A percentile compares a stretch with the other conserved stretches of the same genome.
These are phyloP conservation scores for Candida mesenterica DNA, from an alignment of 1,139 yeast genomes.

Conservation along the genomic window DNA sequence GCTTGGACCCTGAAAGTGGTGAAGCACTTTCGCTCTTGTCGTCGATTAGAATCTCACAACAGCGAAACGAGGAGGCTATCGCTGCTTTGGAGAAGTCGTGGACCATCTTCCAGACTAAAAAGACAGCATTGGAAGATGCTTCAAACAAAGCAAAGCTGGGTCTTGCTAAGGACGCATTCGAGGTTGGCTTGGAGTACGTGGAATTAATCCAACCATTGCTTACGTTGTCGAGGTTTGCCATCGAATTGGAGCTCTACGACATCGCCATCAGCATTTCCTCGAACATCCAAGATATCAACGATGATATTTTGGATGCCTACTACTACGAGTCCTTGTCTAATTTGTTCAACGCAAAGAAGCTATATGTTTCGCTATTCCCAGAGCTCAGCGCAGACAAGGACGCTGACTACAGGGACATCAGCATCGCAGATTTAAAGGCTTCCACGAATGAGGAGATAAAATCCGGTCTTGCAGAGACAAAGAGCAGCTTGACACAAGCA, in stretches of 20 bases:
- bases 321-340: conserved; percentile 81
- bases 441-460: conserved; percentile 29
- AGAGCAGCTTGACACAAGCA: conserved; percentile 56
- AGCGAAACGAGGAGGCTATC: conserved; percentile 67
- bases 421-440: conserved; percentile 23
- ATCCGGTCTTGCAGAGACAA: conserved; percentile 43
- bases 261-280: conserved; percentile 59
- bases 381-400: conserved; percentile 18
- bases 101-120: conserved; percentile 59
- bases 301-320: conserved; percentile 73
- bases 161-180: conserved; percentile 29
- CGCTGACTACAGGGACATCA: conserved; percentile 51
- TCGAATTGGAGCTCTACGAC: conserved; percentile 75
- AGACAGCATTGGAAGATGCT: conserved; percentile 49
- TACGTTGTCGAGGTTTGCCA: conserved; percentile 67
- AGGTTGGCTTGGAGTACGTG: conserved; percentile 51
- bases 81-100: conserved; percentile 71
- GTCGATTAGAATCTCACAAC: conserved; percentile 89
- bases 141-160: conserved; percentile 21
- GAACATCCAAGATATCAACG: conserved; percentile 73
- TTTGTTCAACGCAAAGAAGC: conserved; percentile 54
- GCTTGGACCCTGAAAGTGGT: conserved; percentile 60
- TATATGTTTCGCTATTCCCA: conserved; percentile 16
- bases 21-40: conserved; percentile 84
- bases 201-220: conserved; percentile 68